A percentile compares a stretch with the other conserved stretches of the same genome.
Evolutionary conservation across 169 alveolate species (phyloP).

Genomic region (Perkinsus olseni): DNA sequence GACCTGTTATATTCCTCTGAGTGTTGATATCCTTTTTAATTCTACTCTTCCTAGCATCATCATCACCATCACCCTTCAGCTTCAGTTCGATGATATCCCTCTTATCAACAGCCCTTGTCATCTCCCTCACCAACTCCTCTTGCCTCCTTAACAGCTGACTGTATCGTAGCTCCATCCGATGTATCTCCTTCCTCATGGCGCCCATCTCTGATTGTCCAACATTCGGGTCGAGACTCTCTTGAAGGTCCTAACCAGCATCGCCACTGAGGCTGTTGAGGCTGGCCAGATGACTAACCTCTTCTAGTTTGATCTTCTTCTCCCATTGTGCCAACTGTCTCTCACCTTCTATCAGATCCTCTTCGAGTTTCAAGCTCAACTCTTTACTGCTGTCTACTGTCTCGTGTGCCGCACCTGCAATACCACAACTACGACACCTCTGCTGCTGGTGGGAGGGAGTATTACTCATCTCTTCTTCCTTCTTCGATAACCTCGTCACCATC

Average conservation of each 20-base stretch:
- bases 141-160: conserved; percentile 55
- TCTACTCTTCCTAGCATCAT: background rate
- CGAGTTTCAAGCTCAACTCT: conserved; percentile 57
- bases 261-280: too few relatives aligned
- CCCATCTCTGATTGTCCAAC: conserved; percentile 68
- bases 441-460: conserved; percentile 37
- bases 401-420: conserved; percentile 56
- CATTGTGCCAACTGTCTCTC: conserved; percentile 54
- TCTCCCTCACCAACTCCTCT: conserved; percentile 63
- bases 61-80: background rate
- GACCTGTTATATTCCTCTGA: background rate
- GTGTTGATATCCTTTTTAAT: background rate
- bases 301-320: conserved; percentile 72
- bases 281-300: too few relatives aligned
- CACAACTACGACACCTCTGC: conserved; percentile 49
- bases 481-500: conserved; percentile 52
- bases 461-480: conserved; percentile 51
- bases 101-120: conserved; percentile 51
- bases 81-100: background rate
- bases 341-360: conserved; percentile 22
- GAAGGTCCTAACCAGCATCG: conserved; percentile 10
- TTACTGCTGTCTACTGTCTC: conserved; percentile 58
- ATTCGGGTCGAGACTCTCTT: conserved; percentile 70
- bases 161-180: conserved; percentile 65
- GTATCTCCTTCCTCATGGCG: conserved; percentile 66